Conservation (phyloP, 2,329 filamentous ascomycete genomes). For the Thielaviopsis musarum region DNA sequence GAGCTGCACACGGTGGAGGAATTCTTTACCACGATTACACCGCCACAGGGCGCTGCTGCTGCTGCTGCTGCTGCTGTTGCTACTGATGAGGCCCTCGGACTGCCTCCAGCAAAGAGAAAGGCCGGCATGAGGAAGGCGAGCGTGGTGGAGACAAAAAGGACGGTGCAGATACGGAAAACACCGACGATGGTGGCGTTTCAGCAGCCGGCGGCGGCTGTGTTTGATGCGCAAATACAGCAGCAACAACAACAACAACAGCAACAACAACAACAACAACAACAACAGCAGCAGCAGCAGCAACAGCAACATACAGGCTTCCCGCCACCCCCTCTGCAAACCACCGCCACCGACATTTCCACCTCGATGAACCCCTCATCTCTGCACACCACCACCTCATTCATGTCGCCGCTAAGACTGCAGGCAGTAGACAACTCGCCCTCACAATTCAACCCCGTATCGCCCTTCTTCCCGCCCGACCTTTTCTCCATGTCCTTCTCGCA, state of each 20-base stretch:
- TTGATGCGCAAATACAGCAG: background rate
- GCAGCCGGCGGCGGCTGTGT: background rate
- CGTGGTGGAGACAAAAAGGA: background rate
- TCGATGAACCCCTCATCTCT: slow-evolving; percentile 26
- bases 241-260: slow-evolving; percentile 13
- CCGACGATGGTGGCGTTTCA: background rate
- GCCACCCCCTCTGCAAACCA: background rate
- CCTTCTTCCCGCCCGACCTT: slow-evolving; percentile 35
- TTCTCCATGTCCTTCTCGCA: slow-evolving; percentile 34
- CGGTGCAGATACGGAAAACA: background rate
- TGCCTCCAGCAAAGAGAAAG: slow-evolving; percentile 21
- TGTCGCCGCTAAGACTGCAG: slow-evolving; percentile 2
- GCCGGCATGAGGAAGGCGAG: slow-evolving; percentile 6
- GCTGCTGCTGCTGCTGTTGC: no score
- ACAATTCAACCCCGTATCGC: slow-evolving; percentile 14
- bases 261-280: slow-evolving; percentile 13
- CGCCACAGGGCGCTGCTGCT: slow-evolving; percentile 33
- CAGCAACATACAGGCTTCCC: background rate
- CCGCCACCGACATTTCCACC: slow-evolving; percentile 17
- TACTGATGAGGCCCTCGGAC: background rate
- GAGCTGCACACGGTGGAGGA: slow-evolving; percentile 90
- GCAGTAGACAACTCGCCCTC: background rate
- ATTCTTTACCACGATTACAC: slow-evolving; percentile 70
- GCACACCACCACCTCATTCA: background rate
- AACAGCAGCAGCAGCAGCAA: slow-evolving; percentile 10